Evolutionary conservation across 2,329 filamentous ascomycete species (phyloP), one percentile per base, ranked within the genome.

Genomic region (Botrytis squamosa): DNA sequence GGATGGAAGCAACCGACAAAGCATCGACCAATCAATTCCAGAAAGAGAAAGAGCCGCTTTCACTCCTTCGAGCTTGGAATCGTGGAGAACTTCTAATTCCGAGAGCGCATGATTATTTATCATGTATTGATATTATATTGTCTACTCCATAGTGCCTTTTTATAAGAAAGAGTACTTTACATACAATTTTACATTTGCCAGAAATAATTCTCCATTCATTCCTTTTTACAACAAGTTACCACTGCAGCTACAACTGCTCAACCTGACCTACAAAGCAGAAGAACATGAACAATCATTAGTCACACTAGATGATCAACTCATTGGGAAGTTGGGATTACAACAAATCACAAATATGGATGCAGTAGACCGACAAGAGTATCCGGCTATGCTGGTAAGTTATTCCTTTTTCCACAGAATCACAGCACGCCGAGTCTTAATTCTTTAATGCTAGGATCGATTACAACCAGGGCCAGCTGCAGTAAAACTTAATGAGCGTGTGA

Each of bases 361-460:
- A 81, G 88, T 95, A 81, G 91, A 93, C 82, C 90, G 94, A 84
- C 88, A 92, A 83, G 95, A 98, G 84, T 98, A 98, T 87, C 94
- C 95, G 83, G 91, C 91, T 79, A 91, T 98, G 89, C 91, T 97
- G 91, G 95, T 98, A 87, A 87, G 92, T 84, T 75, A 18, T 67
- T 33, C 46, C 22, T 42, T 38, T 29, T 18, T 18, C 22, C 52
- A 20, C 68, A 74, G 75, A 77, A 75, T 77, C 76, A 77, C 74
- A 71, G 49, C 57, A 67, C 66, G 68, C 73, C 22, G 72, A 36
- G 70, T 70, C 72, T 59, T 60, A n/a, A 36, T 60, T 40, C 52
- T n/a, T 49, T 57, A 18, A 55, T 18, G n/a, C 71, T 42, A 98
- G 95, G 91, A 91, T 78, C 89, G 89, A 80, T 88, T 99, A 80